phyloP scores from a whole-genome alignment of 2,329 filamentous ascomycete genomes.

The Sporothrix inflata region DNA sequence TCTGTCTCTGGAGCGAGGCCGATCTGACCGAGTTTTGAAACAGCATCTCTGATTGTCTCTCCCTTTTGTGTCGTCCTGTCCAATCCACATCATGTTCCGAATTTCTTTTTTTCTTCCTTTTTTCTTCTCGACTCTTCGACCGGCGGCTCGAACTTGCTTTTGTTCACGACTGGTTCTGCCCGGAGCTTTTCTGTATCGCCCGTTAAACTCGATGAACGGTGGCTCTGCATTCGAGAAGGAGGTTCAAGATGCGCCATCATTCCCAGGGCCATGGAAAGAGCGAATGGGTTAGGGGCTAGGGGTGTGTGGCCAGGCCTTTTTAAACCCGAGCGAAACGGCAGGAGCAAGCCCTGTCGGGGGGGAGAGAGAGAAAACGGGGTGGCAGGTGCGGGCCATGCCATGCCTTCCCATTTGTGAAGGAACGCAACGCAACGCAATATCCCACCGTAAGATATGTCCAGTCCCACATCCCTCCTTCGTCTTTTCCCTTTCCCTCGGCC shows the following conservation, averaged over 20 bases:
- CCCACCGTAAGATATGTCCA: neutral
- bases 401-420: constrained; percentile 1
- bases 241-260: neutral
- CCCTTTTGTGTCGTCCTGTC: neutral
- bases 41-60: constrained; percentile 6
- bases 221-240: neutral
- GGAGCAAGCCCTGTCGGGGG: constrained; percentile 4
- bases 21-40: constrained; percentile 31
- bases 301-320: neutral
- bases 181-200: neutral
- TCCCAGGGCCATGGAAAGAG: constrained; percentile 21
- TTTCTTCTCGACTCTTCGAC: no score
- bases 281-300: constrained; percentile 8
- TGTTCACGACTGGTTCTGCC: neutral
- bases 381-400: constrained; percentile 1
- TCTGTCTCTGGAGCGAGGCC: constrained; percentile 22
- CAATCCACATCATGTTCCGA: neutral
- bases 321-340: constrained; percentile 13
- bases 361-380: neutral
- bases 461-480: neutral
- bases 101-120: neutral
- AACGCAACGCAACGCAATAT: constrained; percentile 1
- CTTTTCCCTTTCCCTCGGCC: neutral
- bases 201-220: neutral
- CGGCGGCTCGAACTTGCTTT: neutral